A percentile compares a stretch with the other conserved stretches of the same genome.
These are phyloP conservation scores for Sapria himalayana DNA, from an alignment of 345 rosid genomes.

Conservation along the genomic window DNA sequence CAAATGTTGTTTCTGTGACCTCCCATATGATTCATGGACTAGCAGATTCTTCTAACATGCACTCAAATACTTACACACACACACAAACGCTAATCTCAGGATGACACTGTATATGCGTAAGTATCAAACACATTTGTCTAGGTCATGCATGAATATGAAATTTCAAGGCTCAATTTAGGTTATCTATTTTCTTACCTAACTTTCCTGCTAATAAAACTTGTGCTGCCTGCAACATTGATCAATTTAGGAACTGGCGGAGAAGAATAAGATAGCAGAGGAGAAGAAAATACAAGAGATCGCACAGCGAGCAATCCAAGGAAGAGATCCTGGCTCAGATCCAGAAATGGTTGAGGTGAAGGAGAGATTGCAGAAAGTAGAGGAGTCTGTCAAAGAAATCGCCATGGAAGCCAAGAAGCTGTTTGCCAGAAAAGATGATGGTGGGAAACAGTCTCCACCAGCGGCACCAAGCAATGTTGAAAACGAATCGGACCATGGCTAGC, in stretches of 20 bases:
- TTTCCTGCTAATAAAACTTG: not conserved
- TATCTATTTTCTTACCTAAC: not conserved
- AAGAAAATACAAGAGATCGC: constrained; percentile 31
- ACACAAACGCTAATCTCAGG: too few species aligned
- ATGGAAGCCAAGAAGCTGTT: constrained; percentile 37
- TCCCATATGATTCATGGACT: too few species aligned
- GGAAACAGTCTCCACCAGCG: too few species aligned
- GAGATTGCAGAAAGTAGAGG: constrained; percentile 58
- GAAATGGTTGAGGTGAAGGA: constrained; percentile 38
- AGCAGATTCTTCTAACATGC: too few species aligned
- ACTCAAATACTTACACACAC: too few species aligned
- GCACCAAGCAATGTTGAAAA: too few species aligned
- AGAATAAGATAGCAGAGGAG: constrained; percentile 30
- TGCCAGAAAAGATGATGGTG: constrained; percentile 10
- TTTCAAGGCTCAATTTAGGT: not conserved
- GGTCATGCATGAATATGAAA: constrained; percentile 8
- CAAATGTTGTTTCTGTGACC: too few species aligned
- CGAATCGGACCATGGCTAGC: too few species aligned
- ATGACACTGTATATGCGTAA: too few species aligned
- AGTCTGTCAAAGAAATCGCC: constrained; percentile 36
- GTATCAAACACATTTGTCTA: too few species aligned
- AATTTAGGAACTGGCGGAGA: constrained; percentile 38
- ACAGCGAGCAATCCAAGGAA: constrained; percentile 23
- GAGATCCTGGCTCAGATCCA: constrained; percentile 13
- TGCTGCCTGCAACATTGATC: not conserved